Conservation (phyloP, 2,329 filamentous ascomycete species). For the Alternaria sp. region DNA sequence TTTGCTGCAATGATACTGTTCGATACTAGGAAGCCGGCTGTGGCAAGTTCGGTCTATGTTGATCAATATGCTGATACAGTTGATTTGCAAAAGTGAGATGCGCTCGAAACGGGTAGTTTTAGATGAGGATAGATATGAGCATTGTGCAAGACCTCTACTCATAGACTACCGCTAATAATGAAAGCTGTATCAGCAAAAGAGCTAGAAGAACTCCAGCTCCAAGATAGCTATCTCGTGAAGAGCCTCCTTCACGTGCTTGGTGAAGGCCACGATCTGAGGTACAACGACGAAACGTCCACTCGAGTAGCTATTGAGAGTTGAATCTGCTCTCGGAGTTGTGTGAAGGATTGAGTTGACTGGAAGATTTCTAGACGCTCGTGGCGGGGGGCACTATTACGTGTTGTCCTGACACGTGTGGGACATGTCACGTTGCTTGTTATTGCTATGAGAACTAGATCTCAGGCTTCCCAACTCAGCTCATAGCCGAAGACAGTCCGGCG, state of each 20-base stretch:
- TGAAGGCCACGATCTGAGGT: background rate
- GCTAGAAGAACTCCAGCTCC: background rate
- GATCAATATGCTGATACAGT: too few species aligned
- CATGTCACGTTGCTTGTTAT: background rate
- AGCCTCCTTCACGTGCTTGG: background rate
- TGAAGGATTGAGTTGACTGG: background rate
- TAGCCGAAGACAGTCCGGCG: slow-evolving; percentile 85
- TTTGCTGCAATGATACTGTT: background rate
- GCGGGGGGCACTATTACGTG: background rate
- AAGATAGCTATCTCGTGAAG: background rate
- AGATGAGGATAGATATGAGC: background rate
- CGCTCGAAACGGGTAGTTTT: background rate
- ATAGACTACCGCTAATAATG: background rate
- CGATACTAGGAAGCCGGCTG: background rate
- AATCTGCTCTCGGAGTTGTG: background rate
- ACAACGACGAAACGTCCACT: background rate
- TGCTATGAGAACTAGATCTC: slow-evolving; percentile 2
- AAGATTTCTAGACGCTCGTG: background rate
- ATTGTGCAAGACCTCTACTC: background rate
- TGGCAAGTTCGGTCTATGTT: background rate
- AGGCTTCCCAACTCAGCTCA: slow-evolving; percentile 68
- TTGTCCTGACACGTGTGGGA: background rate
- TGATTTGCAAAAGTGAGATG: background rate
- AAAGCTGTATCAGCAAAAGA: background rate
- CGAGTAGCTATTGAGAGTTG: background rate